Base-by-base conservation (phyloP, 257 asterid genomes). In the Gentiana straminea region DNA sequence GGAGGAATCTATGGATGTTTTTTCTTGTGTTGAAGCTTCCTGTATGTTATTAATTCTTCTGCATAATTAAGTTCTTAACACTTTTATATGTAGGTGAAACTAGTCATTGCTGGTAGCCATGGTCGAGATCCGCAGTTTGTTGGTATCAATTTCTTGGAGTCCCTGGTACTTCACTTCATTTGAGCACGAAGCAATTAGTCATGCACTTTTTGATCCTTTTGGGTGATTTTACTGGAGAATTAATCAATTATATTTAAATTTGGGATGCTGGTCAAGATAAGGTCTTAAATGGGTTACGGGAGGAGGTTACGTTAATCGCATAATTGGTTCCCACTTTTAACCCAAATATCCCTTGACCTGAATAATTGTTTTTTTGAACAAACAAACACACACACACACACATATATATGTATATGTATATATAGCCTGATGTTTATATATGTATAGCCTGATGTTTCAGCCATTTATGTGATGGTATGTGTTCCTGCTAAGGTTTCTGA, bases 91-190 rank as follows among this genome's bases (percentile, higher is more conserved):
- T 86, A 90, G 98, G 93, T 84, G 75, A 81, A 82, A 73, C 86
- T 79, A 63, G 90, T 94, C 54, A 76, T 83, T 59, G 64, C 73
- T 55, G 94, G 97, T 45, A 72, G 67, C 75, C 93, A 76, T 73
- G 87, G 87, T 54, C 70, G 80, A 58, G 84, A 78, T 70, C 89
- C 79, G 71, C 97, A 83, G 73, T 85, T 79, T 72, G 57, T 71
- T 66, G 95, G 93, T 65, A 76, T 91, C 62, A 77, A 49, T 55
- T 84, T 91, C 71, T 64, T 91, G 75, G 98, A 87, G 63, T 77
- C 94, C 36, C 69, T 91, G 94, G 97, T 90, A 77, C 49, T 46
- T 67, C 57, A 49, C 9, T 5, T 41, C 8, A 41, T 41, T 7
- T 5, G 46, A 41, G 46, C 8, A 10, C 8, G 46, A 41, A 41